Evolutionary conservation across 2,329 filamentous ascomycete species (phyloP).

Genomic region (Pseudogymnoascus sp.): DNA sequence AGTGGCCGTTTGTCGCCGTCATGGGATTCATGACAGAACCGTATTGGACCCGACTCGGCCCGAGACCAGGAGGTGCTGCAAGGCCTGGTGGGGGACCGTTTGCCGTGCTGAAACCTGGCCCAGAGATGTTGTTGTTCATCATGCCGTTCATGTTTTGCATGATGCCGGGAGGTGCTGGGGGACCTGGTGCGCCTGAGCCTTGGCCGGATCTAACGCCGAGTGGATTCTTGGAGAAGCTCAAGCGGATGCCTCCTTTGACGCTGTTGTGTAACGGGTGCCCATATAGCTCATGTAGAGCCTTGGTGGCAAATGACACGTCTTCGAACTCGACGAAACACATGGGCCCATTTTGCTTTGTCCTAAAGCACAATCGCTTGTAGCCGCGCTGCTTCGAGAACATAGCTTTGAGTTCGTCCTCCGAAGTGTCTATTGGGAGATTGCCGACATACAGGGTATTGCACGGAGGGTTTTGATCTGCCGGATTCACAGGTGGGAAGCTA

Average conservation of each 20-base stretch:
- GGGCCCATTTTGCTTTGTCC: constrained; percentile 88
- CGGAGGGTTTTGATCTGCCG: constrained; percentile 90
- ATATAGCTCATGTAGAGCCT: constrained; percentile 82
- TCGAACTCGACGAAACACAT: constrained; percentile 99
- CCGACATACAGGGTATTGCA: constrained; percentile 98
- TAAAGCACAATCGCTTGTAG: constrained; percentile 91
- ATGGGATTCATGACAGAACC: constrained; percentile 20
- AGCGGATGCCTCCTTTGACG: constrained; percentile 84
- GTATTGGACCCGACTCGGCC: constrained; percentile 24
- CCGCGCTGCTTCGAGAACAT: constrained; percentile 90
- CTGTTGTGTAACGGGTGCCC: constrained; percentile 83
- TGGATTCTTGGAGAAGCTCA: constrained; percentile 97
- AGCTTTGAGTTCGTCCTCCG: constrained; percentile 89
- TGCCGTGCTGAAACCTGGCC: constrained; percentile 31
- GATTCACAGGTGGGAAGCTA: constrained; percentile 80
- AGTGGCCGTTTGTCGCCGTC: constrained; percentile 20
- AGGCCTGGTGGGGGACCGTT: constrained; percentile 74
- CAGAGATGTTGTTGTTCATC: constrained; percentile 34
- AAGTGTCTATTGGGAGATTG: constrained; percentile 88
- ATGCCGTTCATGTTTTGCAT: constrained; percentile 53
- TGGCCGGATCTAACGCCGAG: constrained; percentile 82
- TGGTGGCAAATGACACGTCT: constrained; percentile 84
- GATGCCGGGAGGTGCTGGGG: constrained; percentile 35
- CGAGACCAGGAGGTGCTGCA: constrained; percentile 63
- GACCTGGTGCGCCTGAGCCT: constrained; percentile 29